Evolutionary conservation across 306 rosid species (phyloP).

Genomic region (Corylus heterophylla): DNA sequence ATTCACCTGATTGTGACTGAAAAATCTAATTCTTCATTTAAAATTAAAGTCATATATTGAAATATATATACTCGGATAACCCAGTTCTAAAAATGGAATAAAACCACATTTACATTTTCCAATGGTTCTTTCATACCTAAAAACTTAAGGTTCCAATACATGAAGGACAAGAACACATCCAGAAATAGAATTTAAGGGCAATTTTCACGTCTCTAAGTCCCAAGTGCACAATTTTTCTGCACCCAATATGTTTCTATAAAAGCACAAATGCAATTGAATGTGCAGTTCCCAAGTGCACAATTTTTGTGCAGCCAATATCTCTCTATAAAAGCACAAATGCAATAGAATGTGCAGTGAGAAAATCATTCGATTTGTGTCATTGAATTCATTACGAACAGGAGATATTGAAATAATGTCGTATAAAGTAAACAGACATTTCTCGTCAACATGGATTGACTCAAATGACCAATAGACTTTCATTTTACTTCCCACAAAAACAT

Average conservation of each 20-base stretch:
- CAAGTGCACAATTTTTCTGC: too few species aligned
- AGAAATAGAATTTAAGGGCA: not conserved
- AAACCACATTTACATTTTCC: not conserved
- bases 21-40: not conserved
- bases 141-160: not conserved
- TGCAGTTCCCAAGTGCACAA: not conserved
- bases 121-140: not conserved
- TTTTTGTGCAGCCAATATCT: not conserved
- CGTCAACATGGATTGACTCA: not conserved
- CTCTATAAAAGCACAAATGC: too few species aligned
- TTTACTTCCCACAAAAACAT: not conserved
- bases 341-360: not conserved
- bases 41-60: too few species aligned
- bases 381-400: not conserved
- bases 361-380: not conserved
- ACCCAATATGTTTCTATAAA: too few species aligned
- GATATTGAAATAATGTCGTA: too few species aligned
- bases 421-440: too few species aligned
- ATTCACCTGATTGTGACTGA: slow-evolving; percentile 15
- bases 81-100: not conserved
- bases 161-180: not conserved
- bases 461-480: not conserved
- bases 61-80: not conserved
- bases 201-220: not conserved
- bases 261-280: not conserved